Base-by-base conservation (phyloP, 129 eudicot genomes). In the Flaveria robusta region DNA sequence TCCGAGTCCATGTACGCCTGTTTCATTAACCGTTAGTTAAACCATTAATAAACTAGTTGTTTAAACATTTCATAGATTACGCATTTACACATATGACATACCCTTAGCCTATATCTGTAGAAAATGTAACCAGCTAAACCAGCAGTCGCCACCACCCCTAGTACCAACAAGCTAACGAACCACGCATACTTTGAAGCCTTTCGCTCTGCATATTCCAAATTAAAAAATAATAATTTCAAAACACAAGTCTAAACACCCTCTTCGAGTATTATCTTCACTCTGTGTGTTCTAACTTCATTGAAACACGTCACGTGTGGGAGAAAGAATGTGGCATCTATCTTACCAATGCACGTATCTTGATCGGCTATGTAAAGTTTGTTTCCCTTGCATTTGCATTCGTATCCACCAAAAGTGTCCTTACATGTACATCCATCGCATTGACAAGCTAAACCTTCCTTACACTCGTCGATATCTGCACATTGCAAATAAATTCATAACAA, bases 1-100 rank as follows among this genome's bases (percentile, higher is more conserved):
- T 90, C 98, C 34, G 96, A 79, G 82, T 93, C 98, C 98, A 93
- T 93, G 81, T 93, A 93, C 39, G 98, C 87, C 98, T 93, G 79
- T 45, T 42, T 6, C 64, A 56, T 42, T 8, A 43, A 80, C 62
- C 70, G 20, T 50, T 3, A 7, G 62, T 18, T 14, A 55, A 45
- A 42, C 34, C 14, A 29, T 43, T 1, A 9, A 22, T 55, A 45
- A 59, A 22, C 37, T 62, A 66, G 56, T 8, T 37, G 12, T 46
- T 42, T 2, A 14, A 41, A 41, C 7, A 8, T 18, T 68, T 46
- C 16, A 69, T 15, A 22, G 16, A 11, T 9, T 13, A 24, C 59
- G 6, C 16, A 0, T 51, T 19, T 55, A 20, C 46, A 41, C 86
- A 13, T 91, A 84, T 97, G 41, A 46, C 86, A 13, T 91, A 84